These are phyloP conservation scores for Rhodofomes roseus DNA, from an alignment of 1,284 basidiomycete genomes.

Conservation along the genomic window DNA sequence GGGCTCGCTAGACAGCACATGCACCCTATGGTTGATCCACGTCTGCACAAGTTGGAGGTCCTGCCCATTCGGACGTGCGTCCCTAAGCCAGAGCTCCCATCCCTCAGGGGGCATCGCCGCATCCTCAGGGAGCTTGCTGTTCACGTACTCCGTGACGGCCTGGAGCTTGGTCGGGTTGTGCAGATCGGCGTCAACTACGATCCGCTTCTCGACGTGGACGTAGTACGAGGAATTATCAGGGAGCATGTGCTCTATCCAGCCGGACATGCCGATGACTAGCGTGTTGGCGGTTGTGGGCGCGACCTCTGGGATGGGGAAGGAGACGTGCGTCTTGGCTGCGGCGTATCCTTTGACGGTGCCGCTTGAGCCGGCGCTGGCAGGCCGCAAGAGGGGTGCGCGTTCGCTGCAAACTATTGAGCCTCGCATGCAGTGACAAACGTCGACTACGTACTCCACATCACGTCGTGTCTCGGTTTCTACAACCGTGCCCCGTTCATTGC, in stretches of 20 bases:
- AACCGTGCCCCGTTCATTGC: constrained; percentile 16
- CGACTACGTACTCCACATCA: constrained; percentile 22
- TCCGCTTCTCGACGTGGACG: constrained; percentile 50
- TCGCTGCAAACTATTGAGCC: constrained; percentile 25
- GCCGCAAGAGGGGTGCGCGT: constrained; percentile 33
- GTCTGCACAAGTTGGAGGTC: constrained; percentile 39
- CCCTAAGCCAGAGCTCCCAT: constrained; percentile 54
- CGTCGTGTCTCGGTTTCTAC: constrained; percentile 14
- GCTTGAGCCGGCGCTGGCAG: constrained; percentile 11
- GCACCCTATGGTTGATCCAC: constrained; percentile 64
- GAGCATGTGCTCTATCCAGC: constrained; percentile 66
- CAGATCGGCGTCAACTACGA: constrained; percentile 65
- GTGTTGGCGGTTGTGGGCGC: constrained; percentile 5
- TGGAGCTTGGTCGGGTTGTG: constrained; percentile 45
- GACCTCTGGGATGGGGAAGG: background rate
- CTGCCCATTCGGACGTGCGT: constrained; percentile 28
- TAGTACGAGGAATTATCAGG: constrained; percentile 69
- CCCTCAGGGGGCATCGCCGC: constrained; percentile 32
- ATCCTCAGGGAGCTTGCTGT: constrained; percentile 30
- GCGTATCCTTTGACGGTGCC: constrained; percentile 6
- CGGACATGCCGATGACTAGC: constrained; percentile 30
- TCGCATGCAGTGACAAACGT: background rate
- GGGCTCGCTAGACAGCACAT: constrained; percentile 47
- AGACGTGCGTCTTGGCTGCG: background rate
- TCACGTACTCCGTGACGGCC: constrained; percentile 47